Base-by-base conservation (phyloP, 78 protist species). In the Fonticula alba region DNA sequence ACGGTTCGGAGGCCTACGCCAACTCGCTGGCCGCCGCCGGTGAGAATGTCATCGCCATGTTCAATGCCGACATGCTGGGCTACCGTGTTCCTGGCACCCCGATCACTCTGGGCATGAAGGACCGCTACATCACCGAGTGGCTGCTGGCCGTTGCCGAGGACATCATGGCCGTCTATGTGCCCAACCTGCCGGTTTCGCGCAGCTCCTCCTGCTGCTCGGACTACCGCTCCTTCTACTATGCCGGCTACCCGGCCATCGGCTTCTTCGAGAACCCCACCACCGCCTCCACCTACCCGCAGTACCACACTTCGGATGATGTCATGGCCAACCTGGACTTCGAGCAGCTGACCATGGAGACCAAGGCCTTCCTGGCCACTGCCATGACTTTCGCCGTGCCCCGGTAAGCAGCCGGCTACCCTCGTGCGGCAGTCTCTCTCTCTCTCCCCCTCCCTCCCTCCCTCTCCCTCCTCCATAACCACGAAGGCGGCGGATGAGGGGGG, bases 31-130 rank as follows among this genome's bases (percentile, higher is more conserved):
- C 27, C 51, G 65, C 14, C 46, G 65, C 14, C 47, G 65, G 65
- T 29, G 5, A 19, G 49, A 47, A 26, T 7, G 24, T 61, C 49
- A 35, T 22, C 36, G 65, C 46, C 33, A 29, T 61, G 43, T 61
- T 61, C 46, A 61, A 61, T 33, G 65, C 65, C 17, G 65, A 61
- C 65, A 61, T 61, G 65, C 51, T 61, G 19, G 65, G 65, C 31
- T 61, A 33, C 32, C 38, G 20, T 6, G 3, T 61, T 9, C 65
- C 65, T 7, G 36, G 46, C 56, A 13, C 14, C 14, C 65, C 65
- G 27, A 61, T 61, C 51, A 35, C 2, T 7, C 2, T 61, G 31
- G 65, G 65, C 37, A 24, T 61, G 29, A 61, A 61, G 65, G 65
- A 61, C 51, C 19, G 32, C 35, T 33, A 3, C 1, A n/a, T 61